phyloP scores from a whole-genome alignment of 345 rosid genomes.

The Streptanthus diversifolius region DNA sequence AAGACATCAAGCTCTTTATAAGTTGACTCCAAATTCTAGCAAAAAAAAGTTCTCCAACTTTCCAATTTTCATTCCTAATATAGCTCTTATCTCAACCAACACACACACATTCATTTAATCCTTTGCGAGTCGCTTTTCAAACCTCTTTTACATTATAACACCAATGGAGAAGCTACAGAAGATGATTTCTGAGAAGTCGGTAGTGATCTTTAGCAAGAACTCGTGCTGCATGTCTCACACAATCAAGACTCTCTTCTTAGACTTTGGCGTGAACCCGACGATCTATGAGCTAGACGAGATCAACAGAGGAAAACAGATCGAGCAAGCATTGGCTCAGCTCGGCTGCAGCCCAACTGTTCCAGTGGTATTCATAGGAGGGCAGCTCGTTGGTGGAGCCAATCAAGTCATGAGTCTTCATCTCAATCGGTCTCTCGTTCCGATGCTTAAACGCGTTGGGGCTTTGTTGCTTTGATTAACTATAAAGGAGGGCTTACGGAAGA shows the following conservation, averaged over 20 bases:
- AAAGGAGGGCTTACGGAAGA: not conserved
- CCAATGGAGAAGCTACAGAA: slow-evolving; percentile 57
- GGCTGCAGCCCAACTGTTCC: slow-evolving; percentile 73
- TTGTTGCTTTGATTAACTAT: slow-evolving; percentile 56
- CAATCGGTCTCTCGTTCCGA: slow-evolving; percentile 59
- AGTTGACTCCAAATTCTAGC: no score
- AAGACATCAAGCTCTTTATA: not conserved
- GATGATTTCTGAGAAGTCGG: slow-evolving; percentile 67
- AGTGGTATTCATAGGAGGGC: slow-evolving; percentile 70
- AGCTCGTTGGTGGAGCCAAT: slow-evolving; percentile 76
- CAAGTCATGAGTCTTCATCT: slow-evolving; percentile 88
- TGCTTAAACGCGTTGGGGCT: slow-evolving; percentile 71
- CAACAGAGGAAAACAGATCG: slow-evolving; percentile 57
- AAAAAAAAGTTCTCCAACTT: not conserved
- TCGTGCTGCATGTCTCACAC: slow-evolving; percentile 78
- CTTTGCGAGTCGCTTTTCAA: not conserved
- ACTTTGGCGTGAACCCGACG: slow-evolving; percentile 64
- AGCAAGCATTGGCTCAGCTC: slow-evolving; percentile 63
- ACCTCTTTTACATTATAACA: not conserved
- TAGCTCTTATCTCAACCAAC: not conserved
- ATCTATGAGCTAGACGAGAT: slow-evolving; percentile 75
- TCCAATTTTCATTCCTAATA: not conserved
- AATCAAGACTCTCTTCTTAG: slow-evolving; percentile 59
- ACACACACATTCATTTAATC: not conserved
- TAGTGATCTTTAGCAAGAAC: slow-evolving; percentile 82